These are phyloP conservation scores for Phytophthora uliginosa DNA, from an alignment of 352 stramenopile species.

Conservation along the genomic window DNA sequence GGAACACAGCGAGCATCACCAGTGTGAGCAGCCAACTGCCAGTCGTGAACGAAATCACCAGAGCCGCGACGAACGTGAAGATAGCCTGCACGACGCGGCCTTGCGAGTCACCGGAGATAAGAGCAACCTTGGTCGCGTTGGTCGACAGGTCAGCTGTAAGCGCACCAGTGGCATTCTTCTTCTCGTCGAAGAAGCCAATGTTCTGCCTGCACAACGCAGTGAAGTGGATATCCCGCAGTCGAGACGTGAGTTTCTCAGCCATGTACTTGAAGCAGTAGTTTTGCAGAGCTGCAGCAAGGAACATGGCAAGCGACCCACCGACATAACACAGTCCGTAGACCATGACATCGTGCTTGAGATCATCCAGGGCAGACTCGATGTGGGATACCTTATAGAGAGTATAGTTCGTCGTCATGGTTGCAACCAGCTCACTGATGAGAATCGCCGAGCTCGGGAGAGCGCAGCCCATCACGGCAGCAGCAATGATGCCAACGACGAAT, in stretches of 20 bases:
- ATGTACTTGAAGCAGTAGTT: conserved; percentile 64
- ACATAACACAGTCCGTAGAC: conserved; percentile 36
- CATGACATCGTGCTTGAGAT: conserved; percentile 47
- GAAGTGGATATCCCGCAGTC: conserved; percentile 64
- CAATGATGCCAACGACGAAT: conserved; percentile 41
- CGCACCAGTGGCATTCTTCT: conserved; percentile 63
- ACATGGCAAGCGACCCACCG: conserved; percentile 36
- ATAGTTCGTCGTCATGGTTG: conserved; percentile 24
- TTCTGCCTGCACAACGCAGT: conserved; percentile 45
- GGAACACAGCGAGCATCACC: conserved; percentile 71
- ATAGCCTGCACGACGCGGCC: conserved; percentile 53
- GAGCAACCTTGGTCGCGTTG: conserved; percentile 53
- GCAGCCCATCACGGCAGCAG: conserved; percentile 37
- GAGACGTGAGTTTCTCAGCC: conserved; percentile 56
- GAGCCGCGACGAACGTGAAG: conserved; percentile 59
- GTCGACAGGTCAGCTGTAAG: conserved; percentile 61
- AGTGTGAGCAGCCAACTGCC: conserved; percentile 77
- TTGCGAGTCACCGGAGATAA: conserved; percentile 62
- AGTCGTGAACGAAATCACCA: conserved; percentile 69
- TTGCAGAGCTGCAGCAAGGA: conserved; percentile 40
- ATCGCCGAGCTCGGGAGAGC: conserved; percentile 37
- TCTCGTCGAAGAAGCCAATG: conserved; percentile 79
- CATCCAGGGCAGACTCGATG: not conserved
- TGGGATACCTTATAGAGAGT: conserved; percentile 8
- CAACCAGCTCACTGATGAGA: conserved; percentile 33